Conservation (phyloP, 441 rosid species). For the Capsella rubella region DNA sequence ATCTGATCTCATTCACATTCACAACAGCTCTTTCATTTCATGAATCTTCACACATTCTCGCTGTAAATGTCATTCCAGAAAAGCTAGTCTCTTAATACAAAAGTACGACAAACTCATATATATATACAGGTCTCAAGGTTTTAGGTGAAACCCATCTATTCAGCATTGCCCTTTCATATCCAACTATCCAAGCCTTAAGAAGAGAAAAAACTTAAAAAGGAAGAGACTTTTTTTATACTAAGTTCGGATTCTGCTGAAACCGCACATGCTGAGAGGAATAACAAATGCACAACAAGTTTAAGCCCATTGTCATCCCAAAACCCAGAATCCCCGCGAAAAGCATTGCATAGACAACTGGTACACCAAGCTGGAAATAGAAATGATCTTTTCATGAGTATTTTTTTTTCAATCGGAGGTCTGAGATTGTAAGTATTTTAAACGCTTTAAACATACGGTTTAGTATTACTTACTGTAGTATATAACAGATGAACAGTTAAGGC, state of each 20-base stretch:
- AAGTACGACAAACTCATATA: slow-evolving; percentile 9
- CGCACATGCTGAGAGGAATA: slow-evolving; percentile 54
- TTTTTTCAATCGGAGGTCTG: neutral
- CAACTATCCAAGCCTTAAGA: slow-evolving; percentile 2
- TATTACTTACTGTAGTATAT: slow-evolving; percentile 62
- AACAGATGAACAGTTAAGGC: slow-evolving; percentile 66
- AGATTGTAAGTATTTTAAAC: slow-evolving; percentile 5
- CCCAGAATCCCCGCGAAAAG: slow-evolving; percentile 70
- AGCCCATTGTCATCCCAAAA: slow-evolving; percentile 71
- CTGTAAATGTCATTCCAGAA: neutral
- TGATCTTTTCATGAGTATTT: slow-evolving; percentile 6
- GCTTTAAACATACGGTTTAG: neutral
- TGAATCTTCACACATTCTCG: slow-evolving; percentile 4
- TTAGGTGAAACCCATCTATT: neutral
- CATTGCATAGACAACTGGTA: slow-evolving; percentile 65
- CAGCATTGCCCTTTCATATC: slow-evolving; percentile 1
- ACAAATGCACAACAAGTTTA: slow-evolving; percentile 68
- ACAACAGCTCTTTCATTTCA: slow-evolving; percentile 8
- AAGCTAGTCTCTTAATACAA: slow-evolving; percentile 16
- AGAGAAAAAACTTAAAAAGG: slow-evolving; percentile 16
- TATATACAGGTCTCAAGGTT: slow-evolving; percentile 27
- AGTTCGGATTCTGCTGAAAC: slow-evolving; percentile 50
- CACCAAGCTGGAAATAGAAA: slow-evolving; percentile 60
- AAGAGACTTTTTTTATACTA: slow-evolving; percentile 51
- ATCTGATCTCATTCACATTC: neutral